phyloP scores from a whole-genome alignment of 768 basidiomycete genomes.

The Lenzites betulinus region DNA sequence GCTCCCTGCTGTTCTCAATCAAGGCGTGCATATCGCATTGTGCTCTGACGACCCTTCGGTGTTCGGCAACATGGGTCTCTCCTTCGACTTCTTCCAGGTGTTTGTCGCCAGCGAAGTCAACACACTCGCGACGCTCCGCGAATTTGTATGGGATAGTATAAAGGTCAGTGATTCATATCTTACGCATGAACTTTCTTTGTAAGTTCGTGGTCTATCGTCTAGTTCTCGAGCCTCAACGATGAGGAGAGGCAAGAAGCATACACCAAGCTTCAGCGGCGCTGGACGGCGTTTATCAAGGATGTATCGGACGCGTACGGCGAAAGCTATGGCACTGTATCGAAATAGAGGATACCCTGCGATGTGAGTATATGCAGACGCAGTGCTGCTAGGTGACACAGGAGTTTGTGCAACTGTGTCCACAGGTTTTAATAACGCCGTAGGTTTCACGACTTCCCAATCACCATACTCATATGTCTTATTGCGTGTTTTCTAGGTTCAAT shows the following conservation, averaged over 20 bases:
- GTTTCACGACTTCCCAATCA: too few species aligned
- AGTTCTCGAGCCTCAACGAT: conserved; percentile 56
- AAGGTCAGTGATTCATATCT: conserved; percentile 40
- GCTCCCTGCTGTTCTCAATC: conserved; percentile 67
- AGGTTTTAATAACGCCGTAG: too few species aligned
- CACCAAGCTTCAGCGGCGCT: conserved; percentile 46
- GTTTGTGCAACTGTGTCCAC: too few species aligned
- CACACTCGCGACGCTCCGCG: conserved; percentile 61
- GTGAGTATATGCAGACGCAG: too few species aligned
- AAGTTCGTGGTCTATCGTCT: not conserved
- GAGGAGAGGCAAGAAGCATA: conserved; percentile 50
- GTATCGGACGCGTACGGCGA: conserved; percentile 19
- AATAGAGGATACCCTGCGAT: not conserved
- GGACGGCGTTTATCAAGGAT: conserved; percentile 48
- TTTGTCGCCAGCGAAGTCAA: conserved; percentile 32
- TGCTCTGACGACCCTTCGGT: conserved; percentile 76
- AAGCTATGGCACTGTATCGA: not conserved
- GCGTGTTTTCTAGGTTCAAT: too few species aligned
- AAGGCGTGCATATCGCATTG: conserved; percentile 71
- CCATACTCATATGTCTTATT: too few species aligned
- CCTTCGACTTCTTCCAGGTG: conserved; percentile 75
- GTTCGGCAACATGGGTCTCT: conserved; percentile 78
- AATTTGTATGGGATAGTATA: conserved; percentile 67
- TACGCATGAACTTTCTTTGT: not conserved
- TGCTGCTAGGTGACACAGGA: too few species aligned